Evolutionary conservation across 495 filamentous ascomycete species (phyloP), one percentile per base, ranked within the genome.

Genomic region (Annulohypoxylon bovei): DNA sequence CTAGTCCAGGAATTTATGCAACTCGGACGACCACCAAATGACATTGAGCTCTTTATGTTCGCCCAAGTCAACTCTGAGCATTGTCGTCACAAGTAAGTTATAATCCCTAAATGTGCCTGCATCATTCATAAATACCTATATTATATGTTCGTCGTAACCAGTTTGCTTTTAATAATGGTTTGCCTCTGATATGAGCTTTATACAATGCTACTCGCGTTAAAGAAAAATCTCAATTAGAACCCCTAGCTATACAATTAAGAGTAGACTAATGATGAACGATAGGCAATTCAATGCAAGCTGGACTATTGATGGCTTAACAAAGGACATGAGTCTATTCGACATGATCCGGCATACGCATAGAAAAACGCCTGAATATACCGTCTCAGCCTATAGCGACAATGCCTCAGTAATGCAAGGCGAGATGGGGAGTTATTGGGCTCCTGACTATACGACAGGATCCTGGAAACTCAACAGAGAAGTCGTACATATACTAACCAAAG

Each of bases 21-120:
- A 44, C 85, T 93, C 22, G 90, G 90, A 12, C 84, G 88, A 86
- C 75, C 90, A 79, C 94, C 94, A 0, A 90, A 90, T 46, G 95
- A 99, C 80, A 91, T 97, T 56, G 95, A 99, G 81, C 86, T 98
- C 12, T 98, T 97, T 85, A 98, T 98, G 96, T 99, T 98, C 78
- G 95, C 94, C 27, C 95, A 99, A 79, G 94, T 99, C 69, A 93
- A 94, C 78, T 93, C 91, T 2, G 91, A 93, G 80, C 91, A 93
- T 75, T 90, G 88, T 70, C 84, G 88, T 20, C 88, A 90, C 75
- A 89, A 90, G 80, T 75, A 70, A 73, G 71, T 70, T 11, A 58
- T 44, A 25, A n/a, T 35, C 46, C 20, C 14, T 25, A 40, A 18
- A 27, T 39, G 20, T 40, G 22, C 27, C n/a, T 25, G 28, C 28